phyloP scores from a whole-genome alignment of 169 alveolate genomes.

The Cryptosporidium canis region DNA sequence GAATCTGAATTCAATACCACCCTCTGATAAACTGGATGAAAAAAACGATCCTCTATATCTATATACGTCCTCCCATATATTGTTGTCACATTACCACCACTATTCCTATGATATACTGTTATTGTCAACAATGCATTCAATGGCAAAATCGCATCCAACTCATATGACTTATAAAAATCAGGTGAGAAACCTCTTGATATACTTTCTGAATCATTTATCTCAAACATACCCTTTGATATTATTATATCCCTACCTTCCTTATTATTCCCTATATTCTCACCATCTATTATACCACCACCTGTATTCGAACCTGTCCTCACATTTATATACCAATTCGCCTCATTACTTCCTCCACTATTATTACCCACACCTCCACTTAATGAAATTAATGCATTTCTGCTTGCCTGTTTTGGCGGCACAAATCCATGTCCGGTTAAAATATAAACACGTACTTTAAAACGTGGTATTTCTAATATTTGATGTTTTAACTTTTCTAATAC shows the following conservation, averaged over 20 bases:
- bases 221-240: conserved; percentile 60
- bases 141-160: conserved; percentile 68
- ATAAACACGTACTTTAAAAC: conserved; percentile 63
- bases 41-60: conserved; percentile 69
- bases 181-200: conserved; percentile 61
- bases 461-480: conserved; percentile 49
- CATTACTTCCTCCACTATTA: conserved; percentile 1
- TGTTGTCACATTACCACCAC: conserved; percentile 24
- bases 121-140: conserved; percentile 56
- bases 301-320: conserved; percentile 54
- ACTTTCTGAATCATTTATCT: conserved; percentile 70
- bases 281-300: not conserved
- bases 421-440: conserved; percentile 71
- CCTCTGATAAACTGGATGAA: conserved; percentile 65
- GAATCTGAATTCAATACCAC: conserved; percentile 14
- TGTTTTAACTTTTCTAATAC: conserved; percentile 29
- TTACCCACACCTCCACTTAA: conserved; percentile 31
- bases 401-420: conserved; percentile 51
- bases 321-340: conserved; percentile 61
- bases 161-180: conserved; percentile 61
- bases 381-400: conserved; percentile 54
- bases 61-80: conserved; percentile 67
- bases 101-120: conserved; percentile 51
- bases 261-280: not conserved
- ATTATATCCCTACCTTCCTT: not conserved